phyloP scores from a whole-genome alignment of 805 yeast species.

The Saccharomyces cerevisiae region DNA sequence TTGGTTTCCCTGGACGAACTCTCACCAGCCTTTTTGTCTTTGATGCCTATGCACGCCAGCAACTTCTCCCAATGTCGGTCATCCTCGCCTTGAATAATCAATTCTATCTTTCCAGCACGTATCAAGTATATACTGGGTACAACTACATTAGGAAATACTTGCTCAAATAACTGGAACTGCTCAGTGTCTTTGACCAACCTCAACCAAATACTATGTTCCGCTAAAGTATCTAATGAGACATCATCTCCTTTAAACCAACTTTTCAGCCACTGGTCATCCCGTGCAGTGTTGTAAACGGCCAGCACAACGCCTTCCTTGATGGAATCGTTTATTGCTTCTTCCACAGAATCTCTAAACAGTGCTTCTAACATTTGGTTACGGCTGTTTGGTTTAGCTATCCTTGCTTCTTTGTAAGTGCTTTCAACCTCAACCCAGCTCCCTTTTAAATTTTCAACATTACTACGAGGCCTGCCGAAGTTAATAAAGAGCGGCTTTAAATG shows the following conservation, averaged over 20 bases:
- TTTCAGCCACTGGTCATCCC: conserved; percentile 9
- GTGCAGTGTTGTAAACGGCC: conserved; percentile 29
- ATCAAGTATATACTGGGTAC: conserved; percentile 54
- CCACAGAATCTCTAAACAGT: conserved; percentile 22
- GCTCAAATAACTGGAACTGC: conserved; percentile 42
- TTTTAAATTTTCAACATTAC: background rate
- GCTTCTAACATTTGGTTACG: conserved; percentile 10
- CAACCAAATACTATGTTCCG: conserved; percentile 32
- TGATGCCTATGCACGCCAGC: conserved; percentile 8
- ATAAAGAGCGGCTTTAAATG: background rate
- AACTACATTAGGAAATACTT: conserved; percentile 43
- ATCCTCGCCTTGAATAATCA: conserved; percentile 33
- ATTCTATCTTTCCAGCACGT: conserved; percentile 39
- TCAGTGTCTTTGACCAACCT: conserved; percentile 34
- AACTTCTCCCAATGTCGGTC: conserved; percentile 8
- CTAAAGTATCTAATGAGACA: conserved; percentile 8
- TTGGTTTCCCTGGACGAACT: background rate
- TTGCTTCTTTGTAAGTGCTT: background rate
- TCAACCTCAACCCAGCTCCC: background rate
- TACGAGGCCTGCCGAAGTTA: background rate
- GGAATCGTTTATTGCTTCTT: conserved; percentile 33
- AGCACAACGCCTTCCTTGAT: conserved; percentile 29
- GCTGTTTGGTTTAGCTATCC: background rate
- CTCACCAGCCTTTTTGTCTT: conserved; percentile 8
- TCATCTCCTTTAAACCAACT: conserved; percentile 17